Evolutionary conservation across 2,329 filamentous ascomycete species (phyloP), one percentile per base, ranked within the genome.

Genomic region (Purpureocillium takamizusanense): DNA sequence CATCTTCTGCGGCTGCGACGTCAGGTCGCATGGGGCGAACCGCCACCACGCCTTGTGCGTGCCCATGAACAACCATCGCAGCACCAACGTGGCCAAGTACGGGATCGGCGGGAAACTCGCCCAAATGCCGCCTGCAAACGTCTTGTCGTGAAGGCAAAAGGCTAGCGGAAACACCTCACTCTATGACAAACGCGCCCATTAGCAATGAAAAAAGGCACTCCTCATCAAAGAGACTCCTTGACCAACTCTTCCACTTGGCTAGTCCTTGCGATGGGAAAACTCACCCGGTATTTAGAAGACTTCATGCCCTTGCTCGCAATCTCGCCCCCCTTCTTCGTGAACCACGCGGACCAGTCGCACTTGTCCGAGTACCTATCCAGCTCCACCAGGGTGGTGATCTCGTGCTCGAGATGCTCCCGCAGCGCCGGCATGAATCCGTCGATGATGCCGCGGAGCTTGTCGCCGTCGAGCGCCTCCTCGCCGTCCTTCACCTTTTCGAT

Each of bases 41-140:
- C 56, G 51, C 58, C 57, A 60, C 58, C 57, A 59, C 29, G 54
- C 52, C 39, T 58, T 55, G 36, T 60, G 50, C 42, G 50, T 57
- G 12, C 54, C 51, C 12, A 60, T 47, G 42, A 56, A 59, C 8
- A 59, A 17, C 51, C 52, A 61, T n/a, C 52, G 42, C 32, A 65
- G 48, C 6, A 60, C 35, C n/a, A 60, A 12, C 12, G 39, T 34
- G 0, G 50, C 38, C 3, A 54, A 15, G 51, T 49, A 54, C 5
- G 53, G 53, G n/a, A 56, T 36, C 9, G 54, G 52, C 0, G 54
- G 54, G 3, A 52, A 57, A 9, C 38, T 31, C 0, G 36, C 18
- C 49, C 52, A 56, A 11, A 55, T 39, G 1, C 54, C 52, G 1
- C 40, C 48, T n/a, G 49, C 53, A 6, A 41, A 57, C 0, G 43